phyloP scores from a whole-genome alignment of 768 basidiomycete genomes.

The Mycena latifolia region DNA sequence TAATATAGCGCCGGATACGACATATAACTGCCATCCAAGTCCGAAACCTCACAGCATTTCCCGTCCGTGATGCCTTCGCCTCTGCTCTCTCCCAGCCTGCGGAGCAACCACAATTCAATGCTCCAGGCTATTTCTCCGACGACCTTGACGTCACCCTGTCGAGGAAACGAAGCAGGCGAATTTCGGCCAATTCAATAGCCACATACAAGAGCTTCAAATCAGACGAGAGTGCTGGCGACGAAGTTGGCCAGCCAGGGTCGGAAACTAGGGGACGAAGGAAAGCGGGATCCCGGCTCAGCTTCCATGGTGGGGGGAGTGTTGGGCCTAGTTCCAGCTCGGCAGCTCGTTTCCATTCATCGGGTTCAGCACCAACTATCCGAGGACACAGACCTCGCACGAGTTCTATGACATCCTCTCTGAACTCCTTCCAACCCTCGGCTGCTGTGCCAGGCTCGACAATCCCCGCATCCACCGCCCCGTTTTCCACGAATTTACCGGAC shows the following conservation, averaged over 20 bases:
- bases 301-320: conserved; percentile 40
- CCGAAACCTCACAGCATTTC: conserved; percentile 88
- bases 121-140: conserved; percentile 71
- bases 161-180: conserved; percentile 69
- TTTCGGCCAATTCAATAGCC: conserved; percentile 69
- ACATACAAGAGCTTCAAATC: conserved; percentile 60
- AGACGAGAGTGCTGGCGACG: conserved; percentile 57
- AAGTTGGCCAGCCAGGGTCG: conserved; percentile 37
- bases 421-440: conserved; percentile 39
- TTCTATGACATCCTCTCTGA: conserved; percentile 65
- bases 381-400: conserved; percentile 61
- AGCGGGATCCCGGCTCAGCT: conserved; percentile 61
- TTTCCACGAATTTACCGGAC: conserved; percentile 58
- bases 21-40: conserved; percentile 82
- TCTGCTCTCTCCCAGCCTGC: conserved; percentile 79
- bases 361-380: conserved; percentile 48
- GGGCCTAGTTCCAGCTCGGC: conserved; percentile 31
- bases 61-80: conserved; percentile 81
- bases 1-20: conserved; percentile 72
- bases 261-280: conserved; percentile 56
- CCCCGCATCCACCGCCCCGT: conserved; percentile 34
- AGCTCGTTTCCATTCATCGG: conserved; percentile 22
- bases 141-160: conserved; percentile 75
- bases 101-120: conserved; percentile 69
- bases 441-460: conserved; percentile 31